Conservation (phyloP, 2,329 filamentous ascomycete species). For the Fusarium secorum region DNA sequence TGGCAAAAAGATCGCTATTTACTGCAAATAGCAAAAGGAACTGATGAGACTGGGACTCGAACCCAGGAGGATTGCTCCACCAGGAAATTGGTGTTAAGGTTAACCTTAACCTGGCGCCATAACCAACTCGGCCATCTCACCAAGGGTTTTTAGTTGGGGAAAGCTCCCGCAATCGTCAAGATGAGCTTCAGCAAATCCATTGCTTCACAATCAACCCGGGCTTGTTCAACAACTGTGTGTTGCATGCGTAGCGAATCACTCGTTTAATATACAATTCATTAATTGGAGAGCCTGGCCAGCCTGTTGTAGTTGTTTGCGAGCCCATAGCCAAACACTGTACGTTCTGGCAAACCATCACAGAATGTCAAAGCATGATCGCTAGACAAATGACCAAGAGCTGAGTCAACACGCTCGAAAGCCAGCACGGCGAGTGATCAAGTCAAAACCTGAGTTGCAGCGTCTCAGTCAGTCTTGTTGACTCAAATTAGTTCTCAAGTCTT, state of each 20-base stretch:
- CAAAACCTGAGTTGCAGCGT: rapidly evolving
- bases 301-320: not conserved
- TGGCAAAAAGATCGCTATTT: not conserved
- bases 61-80: constrained; percentile 32
- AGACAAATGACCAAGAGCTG: not conserved
- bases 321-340: not conserved
- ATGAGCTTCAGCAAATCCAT: rapidly evolving
- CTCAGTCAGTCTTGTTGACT: rapidly evolving
- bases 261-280: rapidly evolving
- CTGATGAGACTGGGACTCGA: constrained; percentile 31
- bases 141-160: not conserved
- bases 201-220: not conserved
- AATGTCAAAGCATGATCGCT: not conserved
- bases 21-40: not conserved
- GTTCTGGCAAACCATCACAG: not conserved
- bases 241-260: not conserved
- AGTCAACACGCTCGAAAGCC: not conserved
- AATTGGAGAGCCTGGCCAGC: not conserved
- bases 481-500: rapidly evolving
- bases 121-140: constrained; percentile 33
- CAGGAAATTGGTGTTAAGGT: constrained; percentile 31
- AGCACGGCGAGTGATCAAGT: no score
- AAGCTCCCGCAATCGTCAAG: rapidly evolving
- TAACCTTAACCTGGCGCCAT: constrained; percentile 32
- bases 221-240: not conserved